Evolutionary conservation across 352 stramenopile species (phyloP), one percentile per base, ranked within the genome.

Genomic region (Thalassiosira exigua): DNA sequence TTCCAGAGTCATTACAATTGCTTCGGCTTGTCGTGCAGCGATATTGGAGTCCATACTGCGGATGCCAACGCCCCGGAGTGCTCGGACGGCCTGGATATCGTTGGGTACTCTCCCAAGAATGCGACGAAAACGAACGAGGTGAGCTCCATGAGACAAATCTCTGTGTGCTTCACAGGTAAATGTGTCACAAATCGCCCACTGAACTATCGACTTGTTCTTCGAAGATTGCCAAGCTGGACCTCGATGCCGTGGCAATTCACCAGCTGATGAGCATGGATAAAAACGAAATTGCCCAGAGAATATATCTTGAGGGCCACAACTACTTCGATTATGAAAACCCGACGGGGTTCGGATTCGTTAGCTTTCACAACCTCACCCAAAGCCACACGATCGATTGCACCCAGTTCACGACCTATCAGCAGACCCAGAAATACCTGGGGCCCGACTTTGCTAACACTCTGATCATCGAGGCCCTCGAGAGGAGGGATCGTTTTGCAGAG

Each of bases 241-340:
- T 92, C 0, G 89, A 94, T 69, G 79, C 85, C 51, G 59, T 87
- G 24, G 77, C 88, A 53, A 90, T 93, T 50, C 56, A 87, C 56
- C 83, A 92, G 27, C 66, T 94, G 30, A 87, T 90, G 77, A 75
- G 71, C 50, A 78, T 85, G 11, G 66, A 79, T 58, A 85, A 90
- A 11, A 89, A 86, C 30, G 65, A 84, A 1, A 42, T 80, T 42
- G 87, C 89, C 0, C 82, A 66, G 22, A 69, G 69, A 27, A 81
- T 87, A 29, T 87, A 87, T 26, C 7, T 66, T 12, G 61, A 80
- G 27, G 85, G 89, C 22, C 52, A 89, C 33, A 91, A 92, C 54
- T 75, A 76, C 48, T 87, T 87, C 64, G 88, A 90, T 50, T 84
- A 91, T 51, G 79, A 85, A 46, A 74, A 76, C 17, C 7, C 42